Conservation (phyloP, 495 filamentous ascomycete genomes). For the Penicillium macrosclerotiorum region DNA sequence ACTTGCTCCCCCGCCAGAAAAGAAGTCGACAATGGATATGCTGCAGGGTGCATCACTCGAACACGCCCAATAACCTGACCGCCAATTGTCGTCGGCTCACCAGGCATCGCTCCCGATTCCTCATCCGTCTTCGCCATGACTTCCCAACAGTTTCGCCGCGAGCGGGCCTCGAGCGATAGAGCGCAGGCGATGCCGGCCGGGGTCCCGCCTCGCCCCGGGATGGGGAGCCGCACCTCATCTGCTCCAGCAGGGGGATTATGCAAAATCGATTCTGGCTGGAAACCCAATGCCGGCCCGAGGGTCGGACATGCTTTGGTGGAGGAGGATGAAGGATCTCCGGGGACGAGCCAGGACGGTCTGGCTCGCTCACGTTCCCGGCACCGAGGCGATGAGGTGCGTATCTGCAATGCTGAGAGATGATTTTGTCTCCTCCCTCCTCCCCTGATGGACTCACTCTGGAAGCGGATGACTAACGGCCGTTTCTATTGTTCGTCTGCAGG, state of each 20-base stretch:
- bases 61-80: conserved; percentile 31
- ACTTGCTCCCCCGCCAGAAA: not conserved
- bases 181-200: conserved; percentile 22
- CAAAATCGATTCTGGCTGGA: conserved; percentile 25
- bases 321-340: conserved; percentile 29
- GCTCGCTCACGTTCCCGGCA: conserved; percentile 12
- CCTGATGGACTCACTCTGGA: no score
- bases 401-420: not conserved
- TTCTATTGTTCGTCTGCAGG: conserved; percentile 19
- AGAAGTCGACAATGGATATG: conserved; percentile 43
- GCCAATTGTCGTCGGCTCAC: conserved; percentile 23
- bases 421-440: no score
- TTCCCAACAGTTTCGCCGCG: conserved; percentile 20
- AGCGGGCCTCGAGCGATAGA: conserved; percentile 35
- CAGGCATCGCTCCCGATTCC: conserved; percentile 2
- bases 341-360: conserved; percentile 9
- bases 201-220: conserved; percentile 28
- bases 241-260: conserved; percentile 31
- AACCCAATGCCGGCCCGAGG: conserved; percentile 18
- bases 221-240: conserved; percentile 35
- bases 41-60: conserved; percentile 28
- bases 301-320: conserved; percentile 31
- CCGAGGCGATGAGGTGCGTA: conserved; percentile 29
- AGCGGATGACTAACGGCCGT: conserved; percentile 18
- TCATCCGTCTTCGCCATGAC: conserved; percentile 7